phyloP scores from a whole-genome alignment of 495 filamentous ascomycete species.

The Neurospora sp. region DNA sequence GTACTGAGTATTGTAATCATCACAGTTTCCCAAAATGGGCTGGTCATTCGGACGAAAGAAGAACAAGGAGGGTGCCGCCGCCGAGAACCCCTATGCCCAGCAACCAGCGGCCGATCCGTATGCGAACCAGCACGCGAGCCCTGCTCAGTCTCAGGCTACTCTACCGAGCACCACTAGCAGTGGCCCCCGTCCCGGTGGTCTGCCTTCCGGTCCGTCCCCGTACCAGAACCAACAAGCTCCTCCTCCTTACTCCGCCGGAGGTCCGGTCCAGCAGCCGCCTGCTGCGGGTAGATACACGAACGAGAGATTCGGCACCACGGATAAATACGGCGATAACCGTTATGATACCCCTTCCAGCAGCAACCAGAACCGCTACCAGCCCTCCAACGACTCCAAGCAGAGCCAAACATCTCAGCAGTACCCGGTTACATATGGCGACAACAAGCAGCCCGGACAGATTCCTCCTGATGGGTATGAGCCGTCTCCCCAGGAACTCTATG shows the following conservation, averaged over 20 bases:
- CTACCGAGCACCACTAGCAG: not conserved
- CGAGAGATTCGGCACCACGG: slow-evolving; percentile 50
- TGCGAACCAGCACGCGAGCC: slow-evolving; percentile 35
- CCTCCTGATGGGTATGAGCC: slow-evolving; percentile 22
- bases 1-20: not conserved
- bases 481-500: slow-evolving; percentile 30
- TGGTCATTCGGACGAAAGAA: slow-evolving; percentile 24
- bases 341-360: slow-evolving; percentile 38
- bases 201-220: slow-evolving; percentile 9
- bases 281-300: slow-evolving; percentile 40
- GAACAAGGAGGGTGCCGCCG: slow-evolving; percentile 48
- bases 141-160: slow-evolving; percentile 18
- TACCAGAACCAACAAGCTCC: slow-evolving; percentile 1
- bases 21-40: not conserved
- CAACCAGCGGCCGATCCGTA: slow-evolving; percentile 51
- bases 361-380: slow-evolving; percentile 11
- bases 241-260: slow-evolving; percentile 9
- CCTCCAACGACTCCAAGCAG: not conserved
- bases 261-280: slow-evolving; percentile 4
- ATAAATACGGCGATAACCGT: slow-evolving; percentile 55
- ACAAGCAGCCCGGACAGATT: slow-evolving; percentile 17
- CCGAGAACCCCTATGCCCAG: slow-evolving; percentile 61
- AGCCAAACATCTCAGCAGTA: not conserved
- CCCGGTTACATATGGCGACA: not conserved
- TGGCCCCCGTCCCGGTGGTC: slow-evolving; percentile 7